Evolutionary conservation across 2,329 filamentous ascomycete species (phyloP), one percentile per base, ranked within the genome.

Genomic region (Raffaelea albimanens): DNA sequence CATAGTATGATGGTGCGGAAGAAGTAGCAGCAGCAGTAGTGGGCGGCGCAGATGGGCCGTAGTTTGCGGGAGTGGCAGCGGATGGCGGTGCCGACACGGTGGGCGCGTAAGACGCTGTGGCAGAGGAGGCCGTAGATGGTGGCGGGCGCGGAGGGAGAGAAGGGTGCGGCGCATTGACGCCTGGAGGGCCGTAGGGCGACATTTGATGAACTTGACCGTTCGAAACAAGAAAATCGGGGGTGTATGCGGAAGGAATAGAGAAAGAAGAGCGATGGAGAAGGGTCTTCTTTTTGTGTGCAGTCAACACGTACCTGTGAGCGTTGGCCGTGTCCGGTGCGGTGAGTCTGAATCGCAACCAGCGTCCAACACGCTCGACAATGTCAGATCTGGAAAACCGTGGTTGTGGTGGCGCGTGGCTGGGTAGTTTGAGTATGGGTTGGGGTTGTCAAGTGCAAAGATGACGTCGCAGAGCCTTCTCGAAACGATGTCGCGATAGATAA

Each of bases 121-220:
- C 25, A 8, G 49, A 20, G 19, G 33, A 43, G 22, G 22, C 33
- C 19, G 45, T 25, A 2, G 46, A 45, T 19, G 53, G 46, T 1
- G 56, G 54, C 11, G 56, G 56, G 19, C 56, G 53, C 21, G 50
- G 47, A 3, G 56, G 56, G 8, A 57, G 53, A 40, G 56, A 57
- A 4, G 54, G 55, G 44, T 57, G 56, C 22, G 54, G 44, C 41
- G 52, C 39, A 44, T 33, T 45, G 47, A 55, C 55, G 47, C 56
- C 56, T 54, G 56, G 56, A 52, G 56, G 53, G 36, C 56, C 56
- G 16, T 43, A 55, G 41, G 52, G 55, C 45, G 51, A 50, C 56
- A 57, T 57, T 29, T 29, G 50, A 53, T 55, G 54, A 53, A 54
- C 49, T 43, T 29, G 34, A 31, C 33, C 50, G 41, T 33, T 18